These are phyloP conservation scores for Pseudogymnoascus sp. DNA, from an alignment of 2,329 filamentous ascomycete genomes.

Conservation along the genomic window DNA sequence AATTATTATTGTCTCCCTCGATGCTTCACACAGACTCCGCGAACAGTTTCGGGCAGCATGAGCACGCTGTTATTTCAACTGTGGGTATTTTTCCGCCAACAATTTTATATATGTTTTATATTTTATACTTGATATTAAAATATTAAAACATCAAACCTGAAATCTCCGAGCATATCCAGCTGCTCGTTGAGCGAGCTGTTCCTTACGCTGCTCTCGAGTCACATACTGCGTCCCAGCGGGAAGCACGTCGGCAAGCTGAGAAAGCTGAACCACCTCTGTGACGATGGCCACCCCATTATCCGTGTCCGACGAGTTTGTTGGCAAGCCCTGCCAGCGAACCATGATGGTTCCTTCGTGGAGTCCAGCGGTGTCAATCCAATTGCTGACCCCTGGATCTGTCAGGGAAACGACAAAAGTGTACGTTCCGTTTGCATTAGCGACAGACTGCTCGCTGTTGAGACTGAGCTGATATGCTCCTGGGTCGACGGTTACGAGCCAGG, in stretches of 20 bases:
- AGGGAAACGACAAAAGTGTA: background rate
- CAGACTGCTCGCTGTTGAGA: background rate
- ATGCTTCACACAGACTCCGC: background rate
- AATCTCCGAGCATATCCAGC: background rate
- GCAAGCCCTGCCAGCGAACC: background rate
- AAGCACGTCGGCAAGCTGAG: background rate
- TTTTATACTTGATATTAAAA: background rate
- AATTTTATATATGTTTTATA: background rate
- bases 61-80: background rate
- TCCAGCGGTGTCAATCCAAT: background rate
- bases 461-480: background rate
- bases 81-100: background rate
- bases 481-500: background rate
- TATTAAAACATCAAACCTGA: background rate
- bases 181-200: background rate
- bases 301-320: background rate
- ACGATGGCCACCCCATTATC: background rate
- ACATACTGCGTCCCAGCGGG: background rate
- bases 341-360: background rate
- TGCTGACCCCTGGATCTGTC: background rate
- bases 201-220: background rate
- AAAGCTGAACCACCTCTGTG: background rate
- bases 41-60: background rate
- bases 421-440: background rate
- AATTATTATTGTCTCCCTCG: no score